phyloP scores from a whole-genome alignment of 1,284 basidiomycete species.

The Moesziomyces sp. region DNA sequence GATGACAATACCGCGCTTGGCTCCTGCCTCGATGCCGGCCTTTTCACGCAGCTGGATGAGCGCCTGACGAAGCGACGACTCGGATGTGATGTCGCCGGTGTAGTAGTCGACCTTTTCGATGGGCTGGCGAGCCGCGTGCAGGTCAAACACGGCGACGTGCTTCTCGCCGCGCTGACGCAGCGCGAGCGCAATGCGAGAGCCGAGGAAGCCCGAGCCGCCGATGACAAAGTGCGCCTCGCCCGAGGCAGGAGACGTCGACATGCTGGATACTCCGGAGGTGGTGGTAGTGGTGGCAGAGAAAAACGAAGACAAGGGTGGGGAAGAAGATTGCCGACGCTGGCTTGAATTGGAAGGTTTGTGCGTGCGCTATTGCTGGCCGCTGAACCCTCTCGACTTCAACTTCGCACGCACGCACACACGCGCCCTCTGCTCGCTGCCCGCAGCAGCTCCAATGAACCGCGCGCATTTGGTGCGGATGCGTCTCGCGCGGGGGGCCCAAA shows the following conservation, averaged over 20 bases:
- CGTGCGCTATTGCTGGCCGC: no score
- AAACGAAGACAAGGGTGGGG: neutral
- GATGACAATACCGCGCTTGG: slow-evolving; percentile 68
- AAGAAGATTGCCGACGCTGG: neutral
- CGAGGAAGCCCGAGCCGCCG: slow-evolving; percentile 66
- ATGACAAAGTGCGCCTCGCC: slow-evolving; percentile 66
- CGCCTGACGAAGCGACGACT: slow-evolving; percentile 34
- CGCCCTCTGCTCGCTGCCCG: no score
- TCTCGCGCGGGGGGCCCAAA: no score
- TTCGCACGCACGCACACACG: no score
- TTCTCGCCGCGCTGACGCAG: slow-evolving; percentile 63
- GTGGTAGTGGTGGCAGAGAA: neutral
- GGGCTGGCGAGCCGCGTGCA: slow-evolving; percentile 44
- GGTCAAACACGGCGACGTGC: slow-evolving; percentile 61
- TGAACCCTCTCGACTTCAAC: no score
- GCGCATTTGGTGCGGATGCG: no score
- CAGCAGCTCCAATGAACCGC: no score
- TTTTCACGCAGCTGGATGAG: slow-evolving; percentile 47
- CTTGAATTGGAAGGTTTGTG: no score
- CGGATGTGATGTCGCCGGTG: slow-evolving; percentile 63
- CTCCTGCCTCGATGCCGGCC: slow-evolving; percentile 37
- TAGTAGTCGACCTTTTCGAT: slow-evolving; percentile 59
- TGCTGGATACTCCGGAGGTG: slow-evolving; percentile 12
- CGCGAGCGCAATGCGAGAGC: slow-evolving; percentile 61
- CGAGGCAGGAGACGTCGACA: slow-evolving; percentile 59